A percentile compares a stretch with the other conserved stretches of the same genome.
phyloP scores from a whole-genome alignment of 2,329 filamentous ascomycete species.

The Xenosphaeropsis pyriputrescens region DNA sequence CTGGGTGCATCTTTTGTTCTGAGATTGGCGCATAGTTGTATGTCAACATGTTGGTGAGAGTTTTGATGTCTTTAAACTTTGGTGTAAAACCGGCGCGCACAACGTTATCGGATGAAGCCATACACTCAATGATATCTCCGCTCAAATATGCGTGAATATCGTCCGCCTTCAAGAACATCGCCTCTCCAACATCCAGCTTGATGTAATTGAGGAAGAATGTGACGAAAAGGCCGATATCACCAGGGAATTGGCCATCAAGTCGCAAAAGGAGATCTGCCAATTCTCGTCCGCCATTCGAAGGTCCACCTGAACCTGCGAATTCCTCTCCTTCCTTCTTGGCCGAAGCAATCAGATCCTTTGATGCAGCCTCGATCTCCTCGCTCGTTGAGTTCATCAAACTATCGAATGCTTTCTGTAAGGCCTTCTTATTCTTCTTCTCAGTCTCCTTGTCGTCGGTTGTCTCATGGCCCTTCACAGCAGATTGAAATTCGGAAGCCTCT shows the following conservation, averaged over 20 bases:
- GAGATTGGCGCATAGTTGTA: constrained; percentile 92
- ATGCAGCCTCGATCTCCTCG: constrained; percentile 47
- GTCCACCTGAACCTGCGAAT: constrained; percentile 63
- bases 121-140: constrained; percentile 95
- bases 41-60: constrained; percentile 79
- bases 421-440: constrained; percentile 56
- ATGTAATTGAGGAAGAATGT: constrained; percentile 97
- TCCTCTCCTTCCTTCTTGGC: constrained; percentile 51
- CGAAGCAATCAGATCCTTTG: constrained; percentile 53
- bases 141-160: constrained; percentile 94
- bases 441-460: constrained; percentile 21
- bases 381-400: constrained; percentile 67
- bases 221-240: constrained; percentile 86
- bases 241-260: constrained; percentile 71
- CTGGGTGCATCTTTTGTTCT: constrained; percentile 83
- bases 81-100: constrained; percentile 94
- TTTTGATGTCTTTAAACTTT: constrained; percentile 94
- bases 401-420: constrained; percentile 60
- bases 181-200: constrained; percentile 74
- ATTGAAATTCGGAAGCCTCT: constrained; percentile 39
- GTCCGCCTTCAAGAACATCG: constrained; percentile 89
- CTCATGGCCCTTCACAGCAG: constrained; percentile 37
- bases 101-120: constrained; percentile 98
- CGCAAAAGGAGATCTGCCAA: constrained; percentile 65
- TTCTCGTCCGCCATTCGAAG: constrained; percentile 51